Evolutionary conservation across 257 asterid genomes (phyloP).

Genomic region (Solanum bulbocastanum): DNA sequence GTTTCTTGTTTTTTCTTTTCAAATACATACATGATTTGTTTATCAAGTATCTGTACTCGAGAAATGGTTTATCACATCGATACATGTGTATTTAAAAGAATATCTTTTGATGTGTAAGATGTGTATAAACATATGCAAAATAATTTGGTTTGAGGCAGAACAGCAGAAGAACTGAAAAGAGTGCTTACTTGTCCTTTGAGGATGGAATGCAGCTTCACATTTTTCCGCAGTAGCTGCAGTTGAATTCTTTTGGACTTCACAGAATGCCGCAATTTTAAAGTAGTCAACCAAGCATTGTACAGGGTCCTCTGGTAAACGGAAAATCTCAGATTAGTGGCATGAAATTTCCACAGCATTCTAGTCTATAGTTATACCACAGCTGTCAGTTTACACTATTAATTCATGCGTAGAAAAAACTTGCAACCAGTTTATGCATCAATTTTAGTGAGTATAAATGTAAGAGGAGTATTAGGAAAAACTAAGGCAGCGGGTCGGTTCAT

Average conservation of each 20-base stretch:
- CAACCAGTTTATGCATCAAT: not conserved
- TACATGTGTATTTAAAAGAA: not conserved
- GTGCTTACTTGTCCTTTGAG: constrained; percentile 57
- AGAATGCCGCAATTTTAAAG: constrained; percentile 48
- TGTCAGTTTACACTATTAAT: not conserved
- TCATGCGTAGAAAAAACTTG: not conserved
- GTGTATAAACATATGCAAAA: not conserved
- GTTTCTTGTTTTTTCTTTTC: not conserved
- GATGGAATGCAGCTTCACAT: constrained; percentile 53
- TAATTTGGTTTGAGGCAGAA: not conserved
- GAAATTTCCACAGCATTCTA: not conserved
- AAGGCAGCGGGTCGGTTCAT: not conserved
- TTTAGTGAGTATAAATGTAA: not conserved
- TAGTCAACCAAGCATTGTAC: constrained; percentile 62
- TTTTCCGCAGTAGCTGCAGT: constrained; percentile 40
- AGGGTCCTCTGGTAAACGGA: constrained; percentile 51
- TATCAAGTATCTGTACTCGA: not conserved
- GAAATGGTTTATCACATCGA: not conserved
- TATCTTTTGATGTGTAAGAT: not conserved
- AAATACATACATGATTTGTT: not conserved
- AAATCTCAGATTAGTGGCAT: not conserved
- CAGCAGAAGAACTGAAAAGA: not conserved
- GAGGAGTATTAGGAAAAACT: not conserved
- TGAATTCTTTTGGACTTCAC: constrained; percentile 54
- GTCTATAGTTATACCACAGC: not conserved